phyloP scores from a whole-genome alignment of 371 early-diverging fungal species.

The Rhizopus stolonifer region DNA sequence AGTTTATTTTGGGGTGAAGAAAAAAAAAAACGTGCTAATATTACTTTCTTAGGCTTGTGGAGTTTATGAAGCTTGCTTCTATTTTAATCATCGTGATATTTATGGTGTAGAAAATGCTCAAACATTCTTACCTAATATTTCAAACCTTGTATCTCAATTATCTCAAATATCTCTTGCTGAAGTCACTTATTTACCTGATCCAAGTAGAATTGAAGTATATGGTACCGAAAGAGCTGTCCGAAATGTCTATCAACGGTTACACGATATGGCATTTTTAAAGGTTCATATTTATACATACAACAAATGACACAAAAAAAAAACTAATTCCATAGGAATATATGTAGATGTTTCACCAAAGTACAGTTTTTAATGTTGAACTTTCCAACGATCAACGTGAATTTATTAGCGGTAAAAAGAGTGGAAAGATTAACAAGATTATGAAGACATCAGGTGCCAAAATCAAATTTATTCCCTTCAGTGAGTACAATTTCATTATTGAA shows the following conservation, averaged over 20 bases:
- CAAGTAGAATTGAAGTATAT: conserved; percentile 59
- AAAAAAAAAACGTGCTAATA: conserved; percentile 2
- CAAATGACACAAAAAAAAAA: background rate
- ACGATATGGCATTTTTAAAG: conserved; percentile 51
- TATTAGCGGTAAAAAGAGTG: conserved; percentile 93
- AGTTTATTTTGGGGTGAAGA: no score
- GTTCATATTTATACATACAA: background rate
- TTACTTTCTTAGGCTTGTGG: conserved; percentile 45
- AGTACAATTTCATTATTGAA: conserved; percentile 78
- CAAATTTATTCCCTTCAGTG: conserved; percentile 61
- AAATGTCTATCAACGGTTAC: conserved; percentile 53
- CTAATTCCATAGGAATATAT: no score
- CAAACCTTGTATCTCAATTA: conserved; percentile 44
- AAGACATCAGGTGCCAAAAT: conserved; percentile 63
- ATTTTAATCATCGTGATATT: conserved; percentile 42
- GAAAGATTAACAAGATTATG: conserved; percentile 88
- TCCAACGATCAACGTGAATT: conserved; percentile 87
- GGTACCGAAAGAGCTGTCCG: conserved; percentile 64
- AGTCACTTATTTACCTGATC: conserved; percentile 48
- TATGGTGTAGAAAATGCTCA: conserved; percentile 3
- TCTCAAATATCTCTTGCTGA: conserved; percentile 62
- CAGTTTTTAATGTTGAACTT: conserved; percentile 63
- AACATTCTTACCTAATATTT: conserved; percentile 39
- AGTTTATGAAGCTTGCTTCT: conserved; percentile 61
- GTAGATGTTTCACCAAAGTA: conserved; percentile 45